Base-by-base conservation (phyloP, 768 basidiomycete genomes). In the Boletus fagicola region DNA sequence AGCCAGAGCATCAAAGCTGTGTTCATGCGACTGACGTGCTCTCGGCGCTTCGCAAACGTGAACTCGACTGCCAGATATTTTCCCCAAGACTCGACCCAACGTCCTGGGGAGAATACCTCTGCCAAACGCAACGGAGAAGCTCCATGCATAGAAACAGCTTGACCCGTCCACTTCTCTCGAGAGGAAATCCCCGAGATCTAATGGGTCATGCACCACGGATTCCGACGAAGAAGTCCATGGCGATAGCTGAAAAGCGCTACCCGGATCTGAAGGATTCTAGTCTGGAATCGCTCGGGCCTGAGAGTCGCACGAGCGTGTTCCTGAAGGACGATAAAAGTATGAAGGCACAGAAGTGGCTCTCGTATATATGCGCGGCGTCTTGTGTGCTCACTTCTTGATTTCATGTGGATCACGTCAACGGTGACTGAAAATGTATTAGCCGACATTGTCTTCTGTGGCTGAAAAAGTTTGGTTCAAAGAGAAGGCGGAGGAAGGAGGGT, bases 381-480 rank as follows among this genome's bases (percentile, higher is more conserved):
- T 33, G 33, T 12, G 13, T 4, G n/a, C 18, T 11, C 13, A 9
- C 61, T 61, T 63, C 55, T 7, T 49, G 49, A 33, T 48, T 48
- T 61, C 61, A 48, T 48, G 20, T 13, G 40, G n/a, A 33, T 39
- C 49, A 40, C 39, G 24, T 48, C 18, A 22, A 31, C 44, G 53
- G 54, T 22, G 26, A 49, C 16, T 50, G 18, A 38, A 35, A 42
- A 20, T 26, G 45, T 15, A 26, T 20, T 24, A 16, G 3, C 30
- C 36, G 9, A 28, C 11, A 31, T 24, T 24, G 10, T 53, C 9
- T 50, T 40, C 54, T 18, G 8, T 30, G 18, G 22, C 11, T n/a
- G 33, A 35, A 12, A 28, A 15, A 30, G 22, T 33, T 24, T n/a
- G 22, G 28, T 40, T 33, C 33, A 44, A 30, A 31, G 24, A 13